phyloP scores from a whole-genome alignment of 768 basidiomycete genomes.

The Agaricus subrufescens region DNA sequence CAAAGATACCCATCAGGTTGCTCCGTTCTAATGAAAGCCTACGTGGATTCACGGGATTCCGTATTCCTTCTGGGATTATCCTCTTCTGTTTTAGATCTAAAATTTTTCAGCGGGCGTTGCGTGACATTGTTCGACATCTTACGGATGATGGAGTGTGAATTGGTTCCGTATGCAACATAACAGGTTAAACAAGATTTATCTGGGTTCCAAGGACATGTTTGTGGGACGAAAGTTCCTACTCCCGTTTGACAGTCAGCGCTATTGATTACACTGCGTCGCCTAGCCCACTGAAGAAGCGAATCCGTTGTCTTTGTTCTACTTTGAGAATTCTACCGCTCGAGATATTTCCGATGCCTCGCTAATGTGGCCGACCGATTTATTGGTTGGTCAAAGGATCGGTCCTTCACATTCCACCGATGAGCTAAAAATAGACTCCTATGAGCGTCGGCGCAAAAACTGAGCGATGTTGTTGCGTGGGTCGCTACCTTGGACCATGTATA shows the following conservation, averaged over 20 bases:
- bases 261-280: background rate
- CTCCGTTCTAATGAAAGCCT: background rate
- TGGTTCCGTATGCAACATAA: too few relatives aligned
- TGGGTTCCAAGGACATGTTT: background rate
- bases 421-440: conserved; percentile 1
- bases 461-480: background rate
- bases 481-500: too few relatives aligned
- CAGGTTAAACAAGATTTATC: background rate
- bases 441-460: conserved; percentile 1
- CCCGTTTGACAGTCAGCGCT: background rate
- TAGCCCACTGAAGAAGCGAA: background rate
- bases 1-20: background rate
- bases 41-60: conserved; percentile 2
- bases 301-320: background rate
- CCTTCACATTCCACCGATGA: background rate
- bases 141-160: background rate
- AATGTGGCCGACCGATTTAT: background rate
- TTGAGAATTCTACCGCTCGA: background rate
- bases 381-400: too few relatives aligned
- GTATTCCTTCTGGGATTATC: background rate
- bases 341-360: background rate
- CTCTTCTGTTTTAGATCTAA: background rate
- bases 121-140: background rate
- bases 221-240: background rate
- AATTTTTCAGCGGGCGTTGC: background rate